phyloP scores from a whole-genome alignment of 805 yeast genomes.

The Yamadazyma tumulicola region DNA sequence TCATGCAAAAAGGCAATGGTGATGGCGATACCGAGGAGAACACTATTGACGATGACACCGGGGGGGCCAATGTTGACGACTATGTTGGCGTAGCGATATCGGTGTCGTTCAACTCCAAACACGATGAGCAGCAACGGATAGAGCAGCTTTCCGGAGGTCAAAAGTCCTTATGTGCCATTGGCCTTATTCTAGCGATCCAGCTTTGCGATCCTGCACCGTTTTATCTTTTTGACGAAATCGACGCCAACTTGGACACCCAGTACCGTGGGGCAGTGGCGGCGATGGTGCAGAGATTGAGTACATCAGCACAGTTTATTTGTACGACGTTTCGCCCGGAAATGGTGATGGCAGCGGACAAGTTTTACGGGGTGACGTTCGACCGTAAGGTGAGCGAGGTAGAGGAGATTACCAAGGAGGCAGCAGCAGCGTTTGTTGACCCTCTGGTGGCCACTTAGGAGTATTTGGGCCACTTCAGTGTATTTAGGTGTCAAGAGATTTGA shows the following conservation, averaged over 20 bases:
- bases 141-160: slow-evolving; percentile 97
- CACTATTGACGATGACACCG: slow-evolving; percentile 11
- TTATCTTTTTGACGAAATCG: slow-evolving; percentile 93
- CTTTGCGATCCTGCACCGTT: slow-evolving; percentile 96
- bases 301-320: slow-evolving; percentile 84
- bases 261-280: slow-evolving; percentile 85
- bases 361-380: slow-evolving; percentile 81
- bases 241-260: slow-evolving; percentile 91
- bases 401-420: slow-evolving; percentile 68
- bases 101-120: slow-evolving; percentile 84
- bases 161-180: slow-evolving; percentile 93
- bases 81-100: slow-evolving; percentile 80
- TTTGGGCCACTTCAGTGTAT: too few species aligned
- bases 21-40: slow-evolving; percentile 15
- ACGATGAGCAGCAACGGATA: slow-evolving; percentile 80
- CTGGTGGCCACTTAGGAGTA: too few species aligned
- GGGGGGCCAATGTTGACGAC: slow-evolving; percentile 39
- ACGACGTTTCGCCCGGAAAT: slow-evolving; percentile 95
- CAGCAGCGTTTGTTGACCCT: slow-evolving; percentile 83
- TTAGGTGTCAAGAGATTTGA: too few species aligned
- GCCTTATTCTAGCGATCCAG: slow-evolving; percentile 90
- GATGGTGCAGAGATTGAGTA: slow-evolving; percentile 62
- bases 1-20: slow-evolving; percentile 49
- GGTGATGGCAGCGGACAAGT: slow-evolving; percentile 80
- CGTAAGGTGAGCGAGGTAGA: slow-evolving; percentile 77